Percentiles rank a stretch among this genome's conserved stretches.
These are phyloP conservation scores for Bipolaris bicolor DNA, from an alignment of 2,329 filamentous ascomycete species.

Conservation along the genomic window DNA sequence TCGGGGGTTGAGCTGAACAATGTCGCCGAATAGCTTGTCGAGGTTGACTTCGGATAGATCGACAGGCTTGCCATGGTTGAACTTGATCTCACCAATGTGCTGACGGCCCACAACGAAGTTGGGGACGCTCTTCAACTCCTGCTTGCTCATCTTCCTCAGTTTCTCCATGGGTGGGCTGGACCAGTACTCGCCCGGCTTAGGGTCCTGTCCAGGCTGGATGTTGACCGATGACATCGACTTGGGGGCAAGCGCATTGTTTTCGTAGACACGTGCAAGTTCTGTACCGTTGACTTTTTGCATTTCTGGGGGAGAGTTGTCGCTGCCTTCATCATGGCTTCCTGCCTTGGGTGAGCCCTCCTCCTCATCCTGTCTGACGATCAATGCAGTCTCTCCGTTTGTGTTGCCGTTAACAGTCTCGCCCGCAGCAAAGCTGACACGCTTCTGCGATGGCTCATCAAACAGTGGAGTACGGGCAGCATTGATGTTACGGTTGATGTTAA, in stretches of 20 bases:
- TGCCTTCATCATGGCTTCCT: constrained; percentile 48
- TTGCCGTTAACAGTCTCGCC: constrained; percentile 52
- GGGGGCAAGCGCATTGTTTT: constrained; percentile 63
- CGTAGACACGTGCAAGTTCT: constrained; percentile 78
- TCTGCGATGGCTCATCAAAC: constrained; percentile 63
- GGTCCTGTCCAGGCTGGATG: constrained; percentile 49
- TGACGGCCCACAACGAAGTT: constrained; percentile 83
- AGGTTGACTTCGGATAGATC: constrained; percentile 81
- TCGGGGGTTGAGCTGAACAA: constrained; percentile 78
- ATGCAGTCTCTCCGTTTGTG: constrained; percentile 54
- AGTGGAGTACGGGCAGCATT: constrained; percentile 65
- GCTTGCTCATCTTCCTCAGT: constrained; percentile 77
- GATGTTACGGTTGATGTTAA: constrained; percentile 89
- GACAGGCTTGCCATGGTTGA: constrained; percentile 64
- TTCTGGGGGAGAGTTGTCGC: constrained; percentile 59
- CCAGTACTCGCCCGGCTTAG: constrained; percentile 80
- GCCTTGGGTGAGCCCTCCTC: constrained; percentile 61
- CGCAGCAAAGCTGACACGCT: constrained; percentile 88
- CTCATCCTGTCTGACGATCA: constrained; percentile 58
- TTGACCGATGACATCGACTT: constrained; percentile 41
- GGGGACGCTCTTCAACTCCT: constrained; percentile 75
- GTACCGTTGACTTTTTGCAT: constrained; percentile 76
- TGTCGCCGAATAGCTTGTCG: constrained; percentile 76
- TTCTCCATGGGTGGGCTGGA: constrained; percentile 78
- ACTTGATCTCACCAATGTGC: constrained; percentile 80